phyloP scores from a whole-genome alignment of 345 rosid species.

The Cochlearia excelsa region DNA sequence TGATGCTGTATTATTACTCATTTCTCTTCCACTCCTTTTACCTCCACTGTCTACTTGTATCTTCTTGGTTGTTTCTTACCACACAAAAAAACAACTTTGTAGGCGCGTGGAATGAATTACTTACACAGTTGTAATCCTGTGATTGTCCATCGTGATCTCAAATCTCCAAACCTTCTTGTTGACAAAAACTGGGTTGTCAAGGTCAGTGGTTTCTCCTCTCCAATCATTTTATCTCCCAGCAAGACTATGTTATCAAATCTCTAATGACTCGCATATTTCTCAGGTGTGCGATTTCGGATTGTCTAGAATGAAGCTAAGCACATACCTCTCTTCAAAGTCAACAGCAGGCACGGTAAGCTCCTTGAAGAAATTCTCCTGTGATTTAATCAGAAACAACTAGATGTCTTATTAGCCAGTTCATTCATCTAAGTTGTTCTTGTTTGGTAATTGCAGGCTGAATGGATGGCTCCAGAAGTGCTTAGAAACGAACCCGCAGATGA shows the following conservation, averaged over 20 bases:
- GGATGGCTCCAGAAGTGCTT: conserved; percentile 99
- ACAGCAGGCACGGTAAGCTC: conserved; percentile 90
- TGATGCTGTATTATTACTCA: conserved; percentile 61
- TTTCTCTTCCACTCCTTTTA: conserved; percentile 7
- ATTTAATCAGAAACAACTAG: neutral
- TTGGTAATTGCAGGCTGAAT: conserved; percentile 67
- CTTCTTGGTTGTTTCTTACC: conserved; percentile 30
- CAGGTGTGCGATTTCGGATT: conserved; percentile 95
- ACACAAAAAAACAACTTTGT: neutral
- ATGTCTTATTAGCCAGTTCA: conserved; percentile 9
- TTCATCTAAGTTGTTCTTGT: neutral
- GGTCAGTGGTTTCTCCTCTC: conserved; percentile 38
- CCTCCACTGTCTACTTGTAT: conserved; percentile 2
- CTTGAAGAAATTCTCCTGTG: conserved; percentile 10
- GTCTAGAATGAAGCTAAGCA: conserved; percentile 87
- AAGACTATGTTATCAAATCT: no score
- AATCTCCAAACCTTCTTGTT: conserved; percentile 93
- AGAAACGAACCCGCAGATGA: conserved; percentile 95
- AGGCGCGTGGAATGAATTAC: conserved; percentile 99
- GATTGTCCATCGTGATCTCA: conserved; percentile 91
- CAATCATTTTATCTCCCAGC: neutral
- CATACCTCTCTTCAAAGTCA: conserved; percentile 89
- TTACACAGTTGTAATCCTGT: conserved; percentile 80
- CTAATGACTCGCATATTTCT: conserved; percentile 21
- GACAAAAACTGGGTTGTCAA: conserved; percentile 97